Evolutionary conservation across 2,329 filamentous ascomycete species (phyloP).

Genomic region (Pyrenochaeta sp.): DNA sequence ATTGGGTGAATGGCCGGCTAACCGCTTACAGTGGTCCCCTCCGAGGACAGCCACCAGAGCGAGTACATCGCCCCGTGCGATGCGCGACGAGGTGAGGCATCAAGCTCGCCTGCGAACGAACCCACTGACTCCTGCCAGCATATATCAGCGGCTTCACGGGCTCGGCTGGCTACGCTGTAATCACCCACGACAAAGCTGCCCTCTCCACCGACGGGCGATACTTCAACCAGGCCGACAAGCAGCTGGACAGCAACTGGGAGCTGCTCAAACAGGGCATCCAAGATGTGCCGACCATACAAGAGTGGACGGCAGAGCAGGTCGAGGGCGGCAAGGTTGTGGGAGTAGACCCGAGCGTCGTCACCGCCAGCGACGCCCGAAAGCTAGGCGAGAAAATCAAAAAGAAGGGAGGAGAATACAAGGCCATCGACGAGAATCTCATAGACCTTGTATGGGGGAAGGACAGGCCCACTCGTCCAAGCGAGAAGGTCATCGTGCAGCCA

Average conservation of each 20-base stretch:
- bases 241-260: slow-evolving; percentile 90
- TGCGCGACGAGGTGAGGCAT: slow-evolving; percentile 71
- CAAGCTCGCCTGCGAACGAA: slow-evolving; percentile 22
- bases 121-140: slow-evolving; percentile 56
- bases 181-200: slow-evolving; percentile 85
- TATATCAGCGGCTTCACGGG: slow-evolving; percentile 95
- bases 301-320: slow-evolving; percentile 90
- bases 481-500: slow-evolving; percentile 75
- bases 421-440: slow-evolving; percentile 83
- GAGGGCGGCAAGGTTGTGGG: slow-evolving; percentile 86
- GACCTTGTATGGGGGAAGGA: slow-evolving; percentile 84
- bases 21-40: slow-evolving; percentile 78
- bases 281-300: slow-evolving; percentile 95
- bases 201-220: slow-evolving; percentile 95
- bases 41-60: slow-evolving; percentile 95
- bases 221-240: slow-evolving; percentile 93
- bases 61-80: slow-evolving; percentile 99
- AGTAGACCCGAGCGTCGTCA: slow-evolving; percentile 88
- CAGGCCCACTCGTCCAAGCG: slow-evolving; percentile 76
- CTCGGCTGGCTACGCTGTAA: slow-evolving; percentile 89
- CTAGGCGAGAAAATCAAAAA: slow-evolving; percentile 87
- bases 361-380: slow-evolving; percentile 75
- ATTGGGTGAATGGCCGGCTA: slow-evolving; percentile 36
- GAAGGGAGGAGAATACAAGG: slow-evolving; percentile 79
- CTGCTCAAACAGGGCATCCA: slow-evolving; percentile 92